Evolutionary conservation across 345 rosid species (phyloP).

Genomic region (Mercurialis annua): DNA sequence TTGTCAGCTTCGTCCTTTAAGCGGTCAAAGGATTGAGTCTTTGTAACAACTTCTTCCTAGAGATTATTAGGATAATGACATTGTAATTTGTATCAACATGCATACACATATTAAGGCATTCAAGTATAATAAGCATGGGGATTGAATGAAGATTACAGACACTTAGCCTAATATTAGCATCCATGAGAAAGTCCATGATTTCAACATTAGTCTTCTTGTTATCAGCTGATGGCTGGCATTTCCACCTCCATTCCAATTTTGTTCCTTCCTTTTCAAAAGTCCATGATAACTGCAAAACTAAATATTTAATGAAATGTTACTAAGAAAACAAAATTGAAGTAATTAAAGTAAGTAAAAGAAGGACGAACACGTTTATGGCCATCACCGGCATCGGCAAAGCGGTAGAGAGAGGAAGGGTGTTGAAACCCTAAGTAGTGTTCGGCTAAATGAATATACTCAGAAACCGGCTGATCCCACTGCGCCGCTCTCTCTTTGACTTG

Average conservation of each 20-base stretch:
- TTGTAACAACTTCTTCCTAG: constrained; percentile 28
- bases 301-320: background rate
- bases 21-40: constrained; percentile 59
- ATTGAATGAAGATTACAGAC: constrained; percentile 34
- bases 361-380: constrained; percentile 62
- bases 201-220: constrained; percentile 44
- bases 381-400: constrained; percentile 69
- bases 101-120: too few species aligned
- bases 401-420: constrained; percentile 59
- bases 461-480: constrained; percentile 80
- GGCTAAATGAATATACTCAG: constrained; percentile 63
- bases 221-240: constrained; percentile 56
- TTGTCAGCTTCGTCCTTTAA: constrained; percentile 76
- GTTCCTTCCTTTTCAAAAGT: constrained; percentile 87
- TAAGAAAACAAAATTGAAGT: background rate
- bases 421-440: constrained; percentile 83
- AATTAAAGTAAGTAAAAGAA: background rate
- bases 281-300: constrained; percentile 65
- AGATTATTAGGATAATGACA: background rate
- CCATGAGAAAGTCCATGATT: constrained; percentile 84
- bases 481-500: constrained; percentile 73
- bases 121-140: too few species aligned
- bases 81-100: too few species aligned
- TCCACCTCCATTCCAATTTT: constrained; percentile 91
- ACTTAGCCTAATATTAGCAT: constrained; percentile 72